Evolutionary conservation across 23 red algal species (phyloP), one percentile per base, ranked within the genome.

Genomic region (Porphyridium purpureum): DNA sequence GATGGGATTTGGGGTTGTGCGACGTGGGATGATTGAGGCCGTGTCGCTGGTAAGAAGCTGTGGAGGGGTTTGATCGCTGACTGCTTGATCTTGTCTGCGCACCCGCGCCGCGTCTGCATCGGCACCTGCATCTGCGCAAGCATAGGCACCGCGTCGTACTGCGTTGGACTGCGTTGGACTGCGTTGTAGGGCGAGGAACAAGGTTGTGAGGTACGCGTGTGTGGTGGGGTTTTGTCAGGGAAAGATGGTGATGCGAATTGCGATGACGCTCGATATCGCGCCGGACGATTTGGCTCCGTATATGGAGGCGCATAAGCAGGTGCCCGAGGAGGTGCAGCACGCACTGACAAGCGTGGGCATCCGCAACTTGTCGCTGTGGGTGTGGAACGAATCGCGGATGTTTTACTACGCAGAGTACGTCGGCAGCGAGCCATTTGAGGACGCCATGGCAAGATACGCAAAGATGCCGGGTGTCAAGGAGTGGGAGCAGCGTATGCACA

Each of bases 381-480:
- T 33, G 22, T 76, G 59, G 49, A 57, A 49, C 22, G 59, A 69
- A 5, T 7, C 5, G 5, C 70, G 81, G 6, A 28, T 87, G 59
- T 87, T 87, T 52, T 87, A 87, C 60, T 87, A 87, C 59, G 81
- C 81, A 7, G 81, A 87, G 27, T 87, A 76, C 50, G 62, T 76
- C 7, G 69, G 69, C 2, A n/a, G 11, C 4, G 71, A 57, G 24
- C 69, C 81, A 4, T 87, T 87, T 58, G 69, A 87, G 8, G 28
- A 51, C 19, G 81, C 81, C 21, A 87, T 87, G 81, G 47, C 47
- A 4, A 35, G 52, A 7, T 87, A 87, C 56, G 69, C 81, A 11
- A 21, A 67, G 26, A 87, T 87, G 81, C 60, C 62, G 9, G 49
- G 72, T 0, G 72, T 87, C 9, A 19, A 70, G 24, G 81, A 69